Base-by-base conservation (phyloP, 164 flowering plant genomes). In the Magnolia officinalis region DNA sequence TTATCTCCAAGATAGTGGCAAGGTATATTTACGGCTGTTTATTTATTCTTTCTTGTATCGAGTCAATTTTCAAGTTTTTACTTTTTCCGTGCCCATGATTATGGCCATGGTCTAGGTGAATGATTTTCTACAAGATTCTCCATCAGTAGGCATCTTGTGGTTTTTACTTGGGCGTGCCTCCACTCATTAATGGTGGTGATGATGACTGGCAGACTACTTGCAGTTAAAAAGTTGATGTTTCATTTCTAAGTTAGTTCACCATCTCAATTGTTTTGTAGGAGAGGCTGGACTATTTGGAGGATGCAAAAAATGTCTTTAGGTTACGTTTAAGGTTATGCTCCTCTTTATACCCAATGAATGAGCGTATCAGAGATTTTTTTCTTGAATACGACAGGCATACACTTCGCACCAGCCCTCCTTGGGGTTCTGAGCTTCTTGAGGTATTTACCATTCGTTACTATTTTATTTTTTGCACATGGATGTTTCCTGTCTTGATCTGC, bases 401-500 rank as follows among this genome's bases (percentile, higher is more conserved):
- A 68, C 98, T 96, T 73, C 94, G 95, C 19, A 92, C 99, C 79
- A 94, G 99, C 74, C 90, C 99, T 51, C 99, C 98, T 80, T 96
- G 99, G 99, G 99, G 99, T 67, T 92, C 99, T 80, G 99, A 96
- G 84, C 97, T 96, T 78, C 92, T 96, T 70, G 98, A 96, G 97
- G 99, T 94, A 85, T 24, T 77, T 61, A 52, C 10, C 29, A 71
- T n/a, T 71, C 6, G n/a, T 26, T 49, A 9, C 63, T 23, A 8
- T 20, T 71, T 71, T 49, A 14, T 49, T 71, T 49, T 37, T 6
- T 37, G 6, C 6, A 5, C 0, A 37, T 37, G 45, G 45, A 37
- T 37, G 45, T 37, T 37, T 37, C 45, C 4, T 37, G 45, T 37
- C 6, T 3, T 37, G 45, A 37, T 37, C 45, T 37, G 6, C 45